Conservation (phyloP, 805 yeast genomes). For the Kuraishia floccosa region DNA sequence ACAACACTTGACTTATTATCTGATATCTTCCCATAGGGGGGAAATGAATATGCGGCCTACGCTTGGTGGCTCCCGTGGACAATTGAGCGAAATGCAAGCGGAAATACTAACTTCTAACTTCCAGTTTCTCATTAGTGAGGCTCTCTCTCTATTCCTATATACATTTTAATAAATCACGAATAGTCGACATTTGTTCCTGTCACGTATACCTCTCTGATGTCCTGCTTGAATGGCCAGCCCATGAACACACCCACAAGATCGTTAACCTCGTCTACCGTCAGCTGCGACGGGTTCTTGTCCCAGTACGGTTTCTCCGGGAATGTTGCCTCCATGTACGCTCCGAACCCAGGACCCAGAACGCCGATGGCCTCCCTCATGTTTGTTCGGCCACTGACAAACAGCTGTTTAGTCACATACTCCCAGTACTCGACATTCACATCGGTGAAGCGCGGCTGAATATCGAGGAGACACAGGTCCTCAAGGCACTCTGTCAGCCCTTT, state of each 20-base stretch:
- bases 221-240: slow-evolving; percentile 85
- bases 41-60: no score
- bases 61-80: no score
- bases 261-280: slow-evolving; percentile 45
- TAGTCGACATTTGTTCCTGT: background rate
- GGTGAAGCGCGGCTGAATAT: slow-evolving; percentile 15
- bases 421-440: slow-evolving; percentile 36
- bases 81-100: no score
- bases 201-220: slow-evolving; percentile 14
- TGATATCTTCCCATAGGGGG: no score
- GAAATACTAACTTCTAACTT: no score
- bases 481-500: no score
- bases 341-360: slow-evolving; percentile 76
- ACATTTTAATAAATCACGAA: background rate
- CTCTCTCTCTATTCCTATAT: no score
- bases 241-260: slow-evolving; percentile 39
- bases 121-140: no score
- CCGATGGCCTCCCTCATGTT: slow-evolving; percentile 25
- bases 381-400: no score
- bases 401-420: slow-evolving; percentile 55
- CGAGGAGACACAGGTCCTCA: slow-evolving; percentile 18
- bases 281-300: slow-evolving; percentile 30
- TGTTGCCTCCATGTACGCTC: slow-evolving; percentile 27
- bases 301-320: slow-evolving; percentile 25
- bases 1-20: slow-evolving; percentile 58